Conservation (phyloP, 495 filamentous ascomycete species). For the Astrothelium subdiscretum region DNA sequence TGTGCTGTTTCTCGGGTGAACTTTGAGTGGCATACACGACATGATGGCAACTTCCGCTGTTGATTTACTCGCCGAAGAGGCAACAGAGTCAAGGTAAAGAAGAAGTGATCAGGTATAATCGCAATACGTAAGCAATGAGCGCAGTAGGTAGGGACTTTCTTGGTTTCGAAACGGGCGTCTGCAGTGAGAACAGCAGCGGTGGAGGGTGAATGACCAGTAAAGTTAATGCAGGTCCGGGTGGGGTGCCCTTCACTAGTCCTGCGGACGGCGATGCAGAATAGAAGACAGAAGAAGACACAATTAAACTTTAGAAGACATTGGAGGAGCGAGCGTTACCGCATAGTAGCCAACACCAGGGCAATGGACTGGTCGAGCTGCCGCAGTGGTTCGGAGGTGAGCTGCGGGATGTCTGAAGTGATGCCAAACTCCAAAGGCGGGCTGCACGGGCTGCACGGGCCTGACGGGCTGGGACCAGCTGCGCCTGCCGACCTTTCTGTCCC, state of each 20-base stretch:
- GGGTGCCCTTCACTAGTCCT: background rate
- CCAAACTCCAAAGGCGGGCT: too few species aligned
- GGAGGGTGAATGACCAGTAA: background rate
- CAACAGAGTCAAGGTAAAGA: too few species aligned
- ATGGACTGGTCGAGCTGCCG: background rate
- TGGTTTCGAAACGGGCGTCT: background rate
- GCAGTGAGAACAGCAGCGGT: background rate
- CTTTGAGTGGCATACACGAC: background rate
- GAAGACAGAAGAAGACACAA: background rate
- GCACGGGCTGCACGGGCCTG: too few species aligned
- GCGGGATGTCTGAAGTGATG: constrained; percentile 1
- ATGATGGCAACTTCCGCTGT: background rate
- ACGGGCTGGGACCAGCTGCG: background rate
- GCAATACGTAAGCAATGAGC: background rate
- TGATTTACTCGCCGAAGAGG: too few species aligned
- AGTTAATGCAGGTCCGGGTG: background rate
- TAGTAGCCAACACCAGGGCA: background rate
- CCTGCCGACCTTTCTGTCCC: background rate
- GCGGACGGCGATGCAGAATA: background rate
- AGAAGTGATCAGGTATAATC: background rate
- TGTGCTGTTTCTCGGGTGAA: background rate
- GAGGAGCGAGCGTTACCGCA: background rate
- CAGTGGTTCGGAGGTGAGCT: background rate
- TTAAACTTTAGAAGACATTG: background rate
- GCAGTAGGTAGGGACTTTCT: background rate